Percentiles rank a stretch among this genome's conserved stretches.
Evolutionary conservation across 257 asterid species (phyloP).

Genomic region (Rubia yunnanensis): DNA sequence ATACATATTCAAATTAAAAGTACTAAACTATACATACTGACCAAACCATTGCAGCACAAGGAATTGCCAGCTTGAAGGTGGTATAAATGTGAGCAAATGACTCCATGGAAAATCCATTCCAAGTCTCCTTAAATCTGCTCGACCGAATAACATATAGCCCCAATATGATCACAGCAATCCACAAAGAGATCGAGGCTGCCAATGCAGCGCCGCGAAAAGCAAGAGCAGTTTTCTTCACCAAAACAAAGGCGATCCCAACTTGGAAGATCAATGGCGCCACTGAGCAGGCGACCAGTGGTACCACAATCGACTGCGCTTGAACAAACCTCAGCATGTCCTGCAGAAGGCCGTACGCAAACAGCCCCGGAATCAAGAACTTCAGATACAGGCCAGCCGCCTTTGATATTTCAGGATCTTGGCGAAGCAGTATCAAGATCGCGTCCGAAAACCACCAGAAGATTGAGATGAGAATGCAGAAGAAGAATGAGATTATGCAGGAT

Average conservation of each 20-base stretch:
- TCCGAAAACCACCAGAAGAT: slow-evolving; percentile 62
- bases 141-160: slow-evolving; percentile 30
- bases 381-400: slow-evolving; percentile 42
- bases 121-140: slow-evolving; percentile 30
- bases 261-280: slow-evolving; percentile 38
- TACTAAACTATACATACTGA: slow-evolving; percentile 21
- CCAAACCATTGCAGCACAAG: slow-evolving; percentile 77
- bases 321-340: slow-evolving; percentile 61
- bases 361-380: slow-evolving; percentile 56
- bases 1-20: not conserved
- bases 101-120: slow-evolving; percentile 44
- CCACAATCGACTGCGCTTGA: slow-evolving; percentile 52
- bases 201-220: slow-evolving; percentile 49
- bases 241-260: slow-evolving; percentile 34
- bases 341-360: slow-evolving; percentile 54
- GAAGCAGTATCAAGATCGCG: slow-evolving; percentile 28
- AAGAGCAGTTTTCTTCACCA: slow-evolving; percentile 41
- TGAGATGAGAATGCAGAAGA: slow-evolving; percentile 27
- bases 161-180: slow-evolving; percentile 47
- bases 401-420: slow-evolving; percentile 54
- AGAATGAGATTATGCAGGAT: slow-evolving; percentile 44
- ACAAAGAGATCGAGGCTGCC: slow-evolving; percentile 52
- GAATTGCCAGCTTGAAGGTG: slow-evolving; percentile 51
- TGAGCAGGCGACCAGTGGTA: slow-evolving; percentile 53
- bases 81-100: slow-evolving; percentile 18